Conservation (phyloP, 2,329 filamentous ascomycete genomes). For the Dothistroma septosporum region DNA sequence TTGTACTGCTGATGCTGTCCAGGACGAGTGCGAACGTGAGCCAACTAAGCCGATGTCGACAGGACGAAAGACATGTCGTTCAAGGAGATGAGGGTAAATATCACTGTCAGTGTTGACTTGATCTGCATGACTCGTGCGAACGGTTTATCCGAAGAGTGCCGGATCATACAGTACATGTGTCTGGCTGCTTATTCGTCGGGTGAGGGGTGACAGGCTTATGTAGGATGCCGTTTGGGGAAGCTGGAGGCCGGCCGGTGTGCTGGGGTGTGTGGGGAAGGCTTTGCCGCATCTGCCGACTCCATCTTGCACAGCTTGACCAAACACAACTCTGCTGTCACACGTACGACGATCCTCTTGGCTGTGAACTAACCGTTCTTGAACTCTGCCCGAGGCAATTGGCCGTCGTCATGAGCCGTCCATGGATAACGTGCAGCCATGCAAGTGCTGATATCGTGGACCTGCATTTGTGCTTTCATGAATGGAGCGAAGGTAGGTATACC, state of each 20-base stretch:
- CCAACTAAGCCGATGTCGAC: neutral
- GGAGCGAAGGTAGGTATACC: neutral
- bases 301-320: neutral
- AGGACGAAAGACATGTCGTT: too few species aligned
- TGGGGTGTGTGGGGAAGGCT: neutral
- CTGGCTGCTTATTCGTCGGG: too few species aligned
- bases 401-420: neutral
- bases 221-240: neutral
- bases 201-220: too few species aligned
- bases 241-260: too few species aligned
- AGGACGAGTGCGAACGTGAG: too few species aligned
- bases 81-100: too few species aligned
- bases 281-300: neutral
- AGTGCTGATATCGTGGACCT: neutral
- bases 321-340: neutral
- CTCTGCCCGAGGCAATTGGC: constrained; percentile 2
- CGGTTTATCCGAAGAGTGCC: too few species aligned
- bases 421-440: neutral
- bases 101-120: too few species aligned
- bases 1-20: too few species aligned
- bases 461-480: neutral
- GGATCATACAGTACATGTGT: too few species aligned
- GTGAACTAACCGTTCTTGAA: neutral
- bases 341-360: neutral
- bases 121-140: too few species aligned